phyloP scores from a whole-genome alignment of 75 land plant genomes.

The Azolla pinnata region DNA sequence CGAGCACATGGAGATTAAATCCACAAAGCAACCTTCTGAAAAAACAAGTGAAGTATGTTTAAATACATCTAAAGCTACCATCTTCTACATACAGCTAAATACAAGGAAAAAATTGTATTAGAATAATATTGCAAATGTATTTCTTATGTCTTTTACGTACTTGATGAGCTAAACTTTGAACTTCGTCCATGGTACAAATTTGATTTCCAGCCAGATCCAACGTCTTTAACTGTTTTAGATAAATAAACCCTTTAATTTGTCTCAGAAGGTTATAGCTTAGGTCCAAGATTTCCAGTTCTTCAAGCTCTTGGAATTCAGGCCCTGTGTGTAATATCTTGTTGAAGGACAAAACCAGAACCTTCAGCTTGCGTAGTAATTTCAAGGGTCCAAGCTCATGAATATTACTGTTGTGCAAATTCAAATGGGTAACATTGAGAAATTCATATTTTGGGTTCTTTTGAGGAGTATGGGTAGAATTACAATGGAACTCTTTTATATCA shows the following conservation, averaged over 20 bases:
- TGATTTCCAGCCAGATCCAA: slow-evolving; percentile 30
- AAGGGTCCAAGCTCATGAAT: slow-evolving; percentile 14
- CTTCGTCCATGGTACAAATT: slow-evolving; percentile 17
- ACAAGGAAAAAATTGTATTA: too few species aligned
- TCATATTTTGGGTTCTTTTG: too few species aligned
- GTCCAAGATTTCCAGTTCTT: slow-evolving; percentile 24
- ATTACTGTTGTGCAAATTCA: slow-evolving; percentile 29
- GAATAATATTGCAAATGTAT: too few species aligned
- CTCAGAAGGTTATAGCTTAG: slow-evolving; percentile 28
- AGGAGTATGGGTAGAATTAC: too few species aligned
- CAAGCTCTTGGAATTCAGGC: slow-evolving; percentile 15
- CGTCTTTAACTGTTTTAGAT: slow-evolving; percentile 10
- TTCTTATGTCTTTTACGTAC: too few species aligned
- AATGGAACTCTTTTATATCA: too few species aligned
- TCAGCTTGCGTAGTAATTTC: slow-evolving; percentile 13
- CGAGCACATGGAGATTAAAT: too few species aligned
- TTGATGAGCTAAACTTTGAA: slow-evolving; percentile 19
- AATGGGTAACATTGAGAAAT: slow-evolving; percentile 13
- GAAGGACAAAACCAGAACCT: slow-evolving; percentile 21
- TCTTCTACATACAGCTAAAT: too few species aligned
- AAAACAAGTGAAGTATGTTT: too few species aligned
- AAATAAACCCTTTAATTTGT: slow-evolving; percentile 21
- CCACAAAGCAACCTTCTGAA: too few species aligned
- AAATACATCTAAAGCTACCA: too few species aligned
- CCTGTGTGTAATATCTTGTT: slow-evolving; percentile 23